Conservation (phyloP, 257 asterid genomes). For the Gentiana straminea region DNA sequence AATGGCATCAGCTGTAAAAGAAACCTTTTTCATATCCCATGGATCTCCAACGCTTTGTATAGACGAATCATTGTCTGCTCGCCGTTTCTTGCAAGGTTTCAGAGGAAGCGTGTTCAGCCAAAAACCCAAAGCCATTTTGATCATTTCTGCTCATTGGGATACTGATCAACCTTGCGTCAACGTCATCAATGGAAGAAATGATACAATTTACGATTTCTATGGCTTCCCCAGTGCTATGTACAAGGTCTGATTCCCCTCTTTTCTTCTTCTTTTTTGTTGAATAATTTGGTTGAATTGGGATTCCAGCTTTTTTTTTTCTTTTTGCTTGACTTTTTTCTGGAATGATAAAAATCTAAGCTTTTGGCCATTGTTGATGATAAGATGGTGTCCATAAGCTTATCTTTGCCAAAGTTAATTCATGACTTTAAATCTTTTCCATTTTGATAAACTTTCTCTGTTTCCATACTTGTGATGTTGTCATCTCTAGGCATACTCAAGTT, state of each 20-base stretch:
- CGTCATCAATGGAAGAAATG: constrained; percentile 36
- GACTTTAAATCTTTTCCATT: no score
- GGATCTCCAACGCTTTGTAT: constrained; percentile 67
- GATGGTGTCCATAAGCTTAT: no score
- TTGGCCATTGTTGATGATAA: no score
- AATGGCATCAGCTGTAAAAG: constrained; percentile 16
- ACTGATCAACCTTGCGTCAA: constrained; percentile 52
- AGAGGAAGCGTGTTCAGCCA: constrained; percentile 22
- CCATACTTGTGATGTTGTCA: no score
- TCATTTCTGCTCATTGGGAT: constrained; percentile 75
- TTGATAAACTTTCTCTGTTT: no score
- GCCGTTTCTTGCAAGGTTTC: constrained; percentile 44
- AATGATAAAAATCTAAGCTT: no score
- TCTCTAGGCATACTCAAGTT: no score
- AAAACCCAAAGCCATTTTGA: constrained; percentile 44
- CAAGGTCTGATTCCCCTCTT: constrained; percentile 23
- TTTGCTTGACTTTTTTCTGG: no score
- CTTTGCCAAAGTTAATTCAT: no score
- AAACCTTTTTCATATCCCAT: constrained; percentile 63
- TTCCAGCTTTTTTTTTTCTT: no score
- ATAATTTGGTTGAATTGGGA: no score
- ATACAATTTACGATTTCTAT: constrained; percentile 70
- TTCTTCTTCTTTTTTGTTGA: not conserved
- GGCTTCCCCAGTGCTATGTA: constrained; percentile 59
- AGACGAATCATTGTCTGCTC: constrained; percentile 58